Evolutionary conservation across 2,329 filamentous ascomycete species (phyloP), one percentile per base, ranked within the genome.

Genomic region (Curvularia sp.): DNA sequence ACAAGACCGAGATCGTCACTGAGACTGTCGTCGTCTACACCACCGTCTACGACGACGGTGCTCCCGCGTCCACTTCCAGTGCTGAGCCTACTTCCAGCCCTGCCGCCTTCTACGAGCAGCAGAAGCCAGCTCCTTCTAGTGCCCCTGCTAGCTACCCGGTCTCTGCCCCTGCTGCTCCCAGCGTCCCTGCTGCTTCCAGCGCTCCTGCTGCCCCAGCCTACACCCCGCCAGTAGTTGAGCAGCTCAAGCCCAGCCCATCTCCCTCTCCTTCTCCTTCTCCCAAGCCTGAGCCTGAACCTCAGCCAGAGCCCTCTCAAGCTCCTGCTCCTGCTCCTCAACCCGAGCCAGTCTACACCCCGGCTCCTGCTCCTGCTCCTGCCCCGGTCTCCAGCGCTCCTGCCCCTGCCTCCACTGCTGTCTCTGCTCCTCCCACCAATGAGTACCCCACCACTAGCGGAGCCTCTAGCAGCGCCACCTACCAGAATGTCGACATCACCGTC

Each of bases 11-110:
- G 61, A 30, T 71, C 21, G 67, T 74, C 46, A 55, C 69, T 32
- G 74, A 76, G 68, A 76, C 74, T 28, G 68, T 74, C 39, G 54
- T 74, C 34, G 58, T 73, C 65, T 76, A 70, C 65, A 74, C 73
- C 66, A 77, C 75, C 32, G 65, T 76, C 63, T 77, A 65, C 60
- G 72, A 70, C 28, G 68, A 68, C 59, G 61, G 70, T 23, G 53
- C 63, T 3, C 45, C 57, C 13, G 38, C 67, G 27, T 3, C 49
- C 15, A 27, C 49, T 25, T 7, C 39, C 13, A 43, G 27, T 18
- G 27, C 49, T 8, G n/a, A 13, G 8, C 64, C 69, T 50, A 68
- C 68, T 36, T 55, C 62, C 10, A 55, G 63, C 18, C 64, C 64
- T 47, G 72, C 62, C 57, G 63, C 59, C 47, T 66, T 68, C 59